Evolutionary conservation across 345 rosid species (phyloP).

Genomic region (Euphorbia tirucalli): DNA sequence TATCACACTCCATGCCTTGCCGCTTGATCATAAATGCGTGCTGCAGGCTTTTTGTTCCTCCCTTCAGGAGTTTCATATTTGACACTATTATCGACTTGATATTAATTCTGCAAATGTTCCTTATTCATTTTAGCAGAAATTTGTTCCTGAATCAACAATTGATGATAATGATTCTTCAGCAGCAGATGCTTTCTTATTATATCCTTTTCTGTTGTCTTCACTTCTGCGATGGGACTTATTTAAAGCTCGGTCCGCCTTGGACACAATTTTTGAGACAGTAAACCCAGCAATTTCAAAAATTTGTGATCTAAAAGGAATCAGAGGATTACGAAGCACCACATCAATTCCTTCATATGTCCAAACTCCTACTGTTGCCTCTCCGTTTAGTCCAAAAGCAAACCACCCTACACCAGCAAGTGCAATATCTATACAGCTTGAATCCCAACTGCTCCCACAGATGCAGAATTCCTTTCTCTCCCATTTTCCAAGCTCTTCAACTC

Average conservation of each 20-base stretch:
- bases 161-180: conserved; percentile 18
- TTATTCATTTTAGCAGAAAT: too few species aligned
- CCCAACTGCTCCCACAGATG: conserved; percentile 72
- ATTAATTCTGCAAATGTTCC: too few species aligned
- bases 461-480: conserved; percentile 72
- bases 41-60: too few species aligned
- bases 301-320: conserved; percentile 65
- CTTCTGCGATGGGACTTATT: conserved; percentile 43
- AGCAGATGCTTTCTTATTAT: conserved; percentile 15
- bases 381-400: conserved; percentile 79
- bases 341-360: conserved; percentile 90
- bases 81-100: too few species aligned
- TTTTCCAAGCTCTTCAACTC: conserved; percentile 71
- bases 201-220: conserved; percentile 47
- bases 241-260: conserved; percentile 68
- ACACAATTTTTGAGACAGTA: conserved; percentile 79
- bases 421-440: conserved; percentile 68
- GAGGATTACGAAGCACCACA: conserved; percentile 59
- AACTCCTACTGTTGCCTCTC: conserved; percentile 67
- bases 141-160: too few species aligned
- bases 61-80: too few species aligned
- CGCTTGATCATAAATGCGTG: too few species aligned
- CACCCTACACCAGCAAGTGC: conserved; percentile 90
- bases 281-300: conserved; percentile 80
- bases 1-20: too few species aligned